A percentile compares a stretch with the other conserved stretches of the same genome.
These are phyloP conservation scores for Tetragonia tetragonoides DNA, from an alignment of 148 eudicot genomes.

Conservation along the genomic window DNA sequence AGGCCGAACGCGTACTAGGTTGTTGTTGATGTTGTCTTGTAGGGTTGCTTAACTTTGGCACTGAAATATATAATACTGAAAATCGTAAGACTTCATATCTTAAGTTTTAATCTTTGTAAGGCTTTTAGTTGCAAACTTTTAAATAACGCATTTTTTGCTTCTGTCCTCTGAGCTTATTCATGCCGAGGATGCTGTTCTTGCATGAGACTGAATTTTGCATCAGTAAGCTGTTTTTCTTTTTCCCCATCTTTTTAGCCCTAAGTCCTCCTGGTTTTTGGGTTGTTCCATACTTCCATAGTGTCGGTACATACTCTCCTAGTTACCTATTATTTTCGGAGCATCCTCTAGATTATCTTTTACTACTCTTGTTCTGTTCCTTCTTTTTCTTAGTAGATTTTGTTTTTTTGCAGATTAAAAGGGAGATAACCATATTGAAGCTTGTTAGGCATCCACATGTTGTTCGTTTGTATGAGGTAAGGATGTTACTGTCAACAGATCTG, in stretches of 20 bases:
- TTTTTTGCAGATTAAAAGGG: conserved; percentile 81
- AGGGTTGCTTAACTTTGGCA: background rate
- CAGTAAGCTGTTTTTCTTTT: background rate
- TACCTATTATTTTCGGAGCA: no score
- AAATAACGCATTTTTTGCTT: background rate
- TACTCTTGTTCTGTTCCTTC: background rate
- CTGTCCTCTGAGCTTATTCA: background rate
- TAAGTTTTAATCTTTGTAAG: background rate
- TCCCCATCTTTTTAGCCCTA: background rate
- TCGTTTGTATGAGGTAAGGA: conserved; percentile 79
- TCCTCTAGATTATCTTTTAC: background rate
- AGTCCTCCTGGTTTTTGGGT: background rate
- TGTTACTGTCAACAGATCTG: conserved; percentile 2
- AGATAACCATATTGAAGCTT: conserved; percentile 92
- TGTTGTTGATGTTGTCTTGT: no score
- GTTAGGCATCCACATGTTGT: conserved; percentile 95
- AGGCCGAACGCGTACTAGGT: no score
- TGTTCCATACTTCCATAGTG: background rate
- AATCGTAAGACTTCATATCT: background rate
- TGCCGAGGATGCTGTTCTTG: background rate
- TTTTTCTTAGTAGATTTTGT: conserved; percentile 4
- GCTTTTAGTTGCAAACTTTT: background rate
- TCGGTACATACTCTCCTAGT: no score
- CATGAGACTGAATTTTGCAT: background rate
- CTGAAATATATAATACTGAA: background rate